Conservation (phyloP, 441 rosid genomes). For the Erodium trifolium region DNA sequence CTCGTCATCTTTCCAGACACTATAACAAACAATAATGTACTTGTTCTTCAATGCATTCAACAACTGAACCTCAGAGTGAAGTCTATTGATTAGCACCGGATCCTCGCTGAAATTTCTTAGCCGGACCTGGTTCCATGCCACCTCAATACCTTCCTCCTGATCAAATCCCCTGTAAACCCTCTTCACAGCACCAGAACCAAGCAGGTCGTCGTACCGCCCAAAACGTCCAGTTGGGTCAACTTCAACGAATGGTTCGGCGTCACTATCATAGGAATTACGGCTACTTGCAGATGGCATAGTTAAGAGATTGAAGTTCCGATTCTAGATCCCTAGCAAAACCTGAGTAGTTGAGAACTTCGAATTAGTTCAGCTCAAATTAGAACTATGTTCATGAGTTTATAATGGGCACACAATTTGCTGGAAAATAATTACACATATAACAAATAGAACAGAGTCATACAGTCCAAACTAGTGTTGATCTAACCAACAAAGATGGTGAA, state of each 20-base stretch:
- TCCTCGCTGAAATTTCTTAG: constrained; percentile 43
- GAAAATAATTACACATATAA: no score
- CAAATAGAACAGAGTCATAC: no score
- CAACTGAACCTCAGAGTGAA: constrained; percentile 55
- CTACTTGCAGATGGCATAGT: constrained; percentile 51
- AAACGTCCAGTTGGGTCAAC: constrained; percentile 53
- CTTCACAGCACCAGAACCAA: constrained; percentile 60
- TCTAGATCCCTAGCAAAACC: neutral
- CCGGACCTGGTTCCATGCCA: constrained; percentile 70
- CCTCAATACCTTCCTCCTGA: constrained; percentile 65
- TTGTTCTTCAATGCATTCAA: constrained; percentile 50
- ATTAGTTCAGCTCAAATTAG: no score
- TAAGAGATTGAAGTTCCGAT: constrained; percentile 12
- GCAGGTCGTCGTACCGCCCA: constrained; percentile 48
- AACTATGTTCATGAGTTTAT: no score
- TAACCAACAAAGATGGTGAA: no score
- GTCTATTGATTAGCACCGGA: constrained; percentile 42
- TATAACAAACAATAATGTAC: constrained; percentile 51
- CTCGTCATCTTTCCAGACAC: constrained; percentile 49
- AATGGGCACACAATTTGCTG: no score
- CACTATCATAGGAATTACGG: constrained; percentile 29
- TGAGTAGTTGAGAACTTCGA: neutral
- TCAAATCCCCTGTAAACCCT: constrained; percentile 66
- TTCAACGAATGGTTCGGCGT: constrained; percentile 48
- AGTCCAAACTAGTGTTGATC: no score